Conservation (phyloP, 768 basidiomycete genomes). For the Cyclocybe cylindracea region DNA sequence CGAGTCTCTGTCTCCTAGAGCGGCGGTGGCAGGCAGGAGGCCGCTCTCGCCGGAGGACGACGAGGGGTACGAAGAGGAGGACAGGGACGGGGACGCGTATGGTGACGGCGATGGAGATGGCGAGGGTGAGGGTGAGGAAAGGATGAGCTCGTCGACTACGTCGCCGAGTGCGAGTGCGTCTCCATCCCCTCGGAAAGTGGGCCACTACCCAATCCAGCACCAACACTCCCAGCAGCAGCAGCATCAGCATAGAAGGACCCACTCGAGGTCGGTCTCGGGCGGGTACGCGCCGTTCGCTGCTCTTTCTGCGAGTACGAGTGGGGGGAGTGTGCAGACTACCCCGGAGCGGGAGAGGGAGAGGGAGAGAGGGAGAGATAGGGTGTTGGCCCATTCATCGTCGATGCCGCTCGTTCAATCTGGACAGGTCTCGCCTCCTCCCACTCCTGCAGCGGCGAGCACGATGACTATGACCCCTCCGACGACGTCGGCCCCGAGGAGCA, state of each 20-base stretch:
- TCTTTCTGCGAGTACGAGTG: background rate
- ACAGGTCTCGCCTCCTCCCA: too few species aligned
- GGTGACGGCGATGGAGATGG: too few species aligned
- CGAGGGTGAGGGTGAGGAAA: slow-evolving; percentile 11
- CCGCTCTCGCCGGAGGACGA: slow-evolving; percentile 19
- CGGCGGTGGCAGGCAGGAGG: slow-evolving; percentile 1
- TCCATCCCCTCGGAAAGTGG: too few species aligned
- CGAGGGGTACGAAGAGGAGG: slow-evolving; percentile 12
- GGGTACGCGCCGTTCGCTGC: background rate
- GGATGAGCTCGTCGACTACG: slow-evolving; percentile 6
- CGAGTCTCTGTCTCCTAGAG: slow-evolving; percentile 9
- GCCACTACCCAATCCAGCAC: too few species aligned
- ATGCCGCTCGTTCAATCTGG: slow-evolving; percentile 16
- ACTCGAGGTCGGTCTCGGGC: slow-evolving; percentile 12
- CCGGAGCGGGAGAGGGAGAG: background rate
- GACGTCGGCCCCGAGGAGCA: too few species aligned
- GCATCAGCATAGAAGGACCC: background rate
- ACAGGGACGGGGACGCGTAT: too few species aligned
- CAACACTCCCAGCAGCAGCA: too few species aligned
- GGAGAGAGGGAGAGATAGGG: background rate
- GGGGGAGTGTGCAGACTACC: background rate
- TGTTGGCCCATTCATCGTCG: slow-evolving; percentile 12
- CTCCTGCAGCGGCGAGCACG: too few species aligned
- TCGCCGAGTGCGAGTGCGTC: slow-evolving; percentile 11
- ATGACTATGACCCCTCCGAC: too few species aligned